These are phyloP conservation scores for Candida sonorensis DNA, from an alignment of 805 yeast genomes.

Conservation along the genomic window DNA sequence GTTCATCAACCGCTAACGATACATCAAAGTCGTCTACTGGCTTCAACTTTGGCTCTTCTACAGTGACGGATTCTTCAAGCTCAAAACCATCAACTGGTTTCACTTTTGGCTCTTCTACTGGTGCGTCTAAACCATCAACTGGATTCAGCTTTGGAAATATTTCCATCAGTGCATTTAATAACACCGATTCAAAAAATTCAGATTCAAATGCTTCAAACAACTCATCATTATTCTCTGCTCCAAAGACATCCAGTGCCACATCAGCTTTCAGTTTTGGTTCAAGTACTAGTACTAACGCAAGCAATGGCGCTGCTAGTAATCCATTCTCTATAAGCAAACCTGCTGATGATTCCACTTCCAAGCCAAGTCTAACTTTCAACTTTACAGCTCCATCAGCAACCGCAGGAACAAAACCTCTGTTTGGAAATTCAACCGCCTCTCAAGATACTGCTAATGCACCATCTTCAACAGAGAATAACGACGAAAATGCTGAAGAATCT, in stretches of 20 bases:
- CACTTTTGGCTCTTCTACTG: slow-evolving; percentile 5
- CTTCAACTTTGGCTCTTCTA: slow-evolving; percentile 1
- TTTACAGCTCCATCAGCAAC: slow-evolving; percentile 2
- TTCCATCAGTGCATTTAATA: too few species aligned
- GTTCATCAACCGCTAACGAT: slow-evolving; percentile 4
- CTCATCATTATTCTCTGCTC: slow-evolving; percentile 18
- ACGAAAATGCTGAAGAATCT: slow-evolving; percentile 13
- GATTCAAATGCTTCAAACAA: too few species aligned
- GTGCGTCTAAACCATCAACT: neutral
- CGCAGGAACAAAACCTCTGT: slow-evolving; percentile 3
- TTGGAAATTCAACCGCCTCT: neutral
- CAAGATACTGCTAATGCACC: neutral
- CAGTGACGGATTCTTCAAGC: too few species aligned
- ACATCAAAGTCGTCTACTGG: neutral
- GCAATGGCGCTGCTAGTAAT: too few species aligned
- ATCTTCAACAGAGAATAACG: slow-evolving; percentile 8
- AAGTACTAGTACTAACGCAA: too few species aligned
- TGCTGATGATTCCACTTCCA: slow-evolving; percentile 2
- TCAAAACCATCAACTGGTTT: too few species aligned
- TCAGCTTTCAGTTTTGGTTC: slow-evolving; percentile 1
- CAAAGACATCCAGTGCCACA: slow-evolving; percentile 1
- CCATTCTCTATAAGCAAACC: too few species aligned
- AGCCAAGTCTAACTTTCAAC: slow-evolving; percentile 7
- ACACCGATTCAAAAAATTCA: neutral
- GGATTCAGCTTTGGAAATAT: slow-evolving; percentile 1